A percentile compares a stretch with the other conserved stretches of the same genome.
Conservation (phyloP, 2,329 filamentous ascomycete genomes). For the Pezicula rhizophila region DNA sequence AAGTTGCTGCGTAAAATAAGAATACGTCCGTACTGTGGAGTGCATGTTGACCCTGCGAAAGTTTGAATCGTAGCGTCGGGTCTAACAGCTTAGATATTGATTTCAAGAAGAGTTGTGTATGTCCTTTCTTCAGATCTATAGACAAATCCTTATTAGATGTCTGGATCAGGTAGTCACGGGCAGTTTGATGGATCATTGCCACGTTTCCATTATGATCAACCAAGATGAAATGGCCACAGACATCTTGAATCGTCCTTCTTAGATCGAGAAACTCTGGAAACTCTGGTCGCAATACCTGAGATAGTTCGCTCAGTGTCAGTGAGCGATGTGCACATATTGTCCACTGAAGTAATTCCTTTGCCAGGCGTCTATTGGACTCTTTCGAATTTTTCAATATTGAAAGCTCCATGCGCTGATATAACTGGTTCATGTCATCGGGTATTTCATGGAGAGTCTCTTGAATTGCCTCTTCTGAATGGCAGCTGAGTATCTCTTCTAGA, state of each 20-base stretch:
- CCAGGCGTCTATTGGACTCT: constrained; percentile 11
- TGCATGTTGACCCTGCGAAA: no score
- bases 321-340: constrained; percentile 1
- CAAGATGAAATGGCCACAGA: constrained; percentile 28
- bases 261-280: constrained; percentile 21
- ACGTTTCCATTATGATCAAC: constrained; percentile 25
- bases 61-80: no score
- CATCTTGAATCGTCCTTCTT: constrained; percentile 18
- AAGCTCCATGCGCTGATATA: constrained; percentile 29
- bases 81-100: no score
- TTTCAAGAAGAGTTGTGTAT: background rate
- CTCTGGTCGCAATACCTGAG: constrained; percentile 1
- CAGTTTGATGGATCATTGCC: constrained; percentile 30
- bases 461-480: constrained; percentile 20
- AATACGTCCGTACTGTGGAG: no score
- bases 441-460: constrained; percentile 21
- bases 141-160: background rate
- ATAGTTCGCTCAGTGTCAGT: constrained; percentile 3
- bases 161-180: constrained; percentile 28
- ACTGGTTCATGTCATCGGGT: constrained; percentile 25
- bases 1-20: no score
- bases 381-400: constrained; percentile 11
- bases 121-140: background rate
- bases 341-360: constrained; percentile 4
- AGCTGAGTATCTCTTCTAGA: constrained; percentile 23